Conservation (phyloP, 179 eudicot genomes). For the Beta macrorhiza region DNA sequence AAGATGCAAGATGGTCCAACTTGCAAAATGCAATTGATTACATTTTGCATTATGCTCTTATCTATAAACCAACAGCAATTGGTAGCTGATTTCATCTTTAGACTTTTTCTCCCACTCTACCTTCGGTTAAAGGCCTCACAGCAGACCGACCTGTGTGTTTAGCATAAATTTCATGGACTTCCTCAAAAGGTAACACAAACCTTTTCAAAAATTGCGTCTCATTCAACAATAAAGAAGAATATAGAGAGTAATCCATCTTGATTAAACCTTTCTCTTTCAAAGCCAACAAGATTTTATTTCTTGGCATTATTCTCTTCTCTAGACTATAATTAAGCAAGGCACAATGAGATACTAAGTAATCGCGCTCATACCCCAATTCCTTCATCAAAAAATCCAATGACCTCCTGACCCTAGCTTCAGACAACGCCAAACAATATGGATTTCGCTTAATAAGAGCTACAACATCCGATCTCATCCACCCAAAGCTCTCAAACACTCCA, state of each 20-base stretch:
- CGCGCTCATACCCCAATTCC: constrained; percentile 27
- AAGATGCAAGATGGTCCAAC: neutral
- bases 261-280: constrained; percentile 21
- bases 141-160: neutral
- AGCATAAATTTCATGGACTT: neutral
- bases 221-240: neutral
- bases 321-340: constrained; percentile 19
- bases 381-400: constrained; percentile 26
- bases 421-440: constrained; percentile 18
- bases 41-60: neutral
- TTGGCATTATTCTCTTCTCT: constrained; percentile 32
- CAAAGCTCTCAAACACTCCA: constrained; percentile 31
- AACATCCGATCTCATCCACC: constrained; percentile 30
- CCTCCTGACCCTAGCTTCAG: constrained; percentile 14
- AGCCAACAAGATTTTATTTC: constrained; percentile 14
- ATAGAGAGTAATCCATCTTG: neutral
- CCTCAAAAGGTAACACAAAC: neutral
- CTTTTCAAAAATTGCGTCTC: neutral
- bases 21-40: neutral
- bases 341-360: constrained; percentile 16
- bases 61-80: neutral
- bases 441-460: constrained; percentile 8
- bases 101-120: neutral
- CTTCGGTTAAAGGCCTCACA: neutral
- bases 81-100: neutral